Base-by-base conservation (phyloP, 176 grass and related monocot species). In the Oryza longistaminata region DNA sequence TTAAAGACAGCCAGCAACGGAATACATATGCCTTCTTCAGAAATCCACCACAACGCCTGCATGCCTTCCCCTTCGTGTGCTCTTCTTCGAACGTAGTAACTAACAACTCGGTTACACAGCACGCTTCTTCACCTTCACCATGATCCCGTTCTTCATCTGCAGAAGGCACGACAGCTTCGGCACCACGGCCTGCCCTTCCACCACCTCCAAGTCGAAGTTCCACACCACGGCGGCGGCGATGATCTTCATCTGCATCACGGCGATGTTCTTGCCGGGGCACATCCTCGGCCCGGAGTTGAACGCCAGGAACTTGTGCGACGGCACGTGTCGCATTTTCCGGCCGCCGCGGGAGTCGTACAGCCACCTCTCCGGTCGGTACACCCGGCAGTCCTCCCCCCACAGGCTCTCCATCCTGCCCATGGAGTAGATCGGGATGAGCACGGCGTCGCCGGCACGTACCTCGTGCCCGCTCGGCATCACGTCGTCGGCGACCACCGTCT, bases 201-300 rank as follows among this genome's bases (percentile, higher is more conserved):
- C 11, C 58, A 83, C 0, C 71, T 83, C 58, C 39, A 83, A 2
- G 3, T 83, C 58, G 6, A 74, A 83, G 81, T 83, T 83, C 81
- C 81, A 83, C 19, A 34, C 12, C 11, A 83, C 81, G 0, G 70
- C 58, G 0, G 81, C 81, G 1, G 48, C 71, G 0, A 74, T 6
- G 4, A 42, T 11, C 81, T 35, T 83, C 81, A 83, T 45, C 58
- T 83, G 71, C 11, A 21, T 14, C 1, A 83, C 3, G 1, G 70
- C 58, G 5, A 83, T 50, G 58, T 50, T 26, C 42, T 66, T 83
- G 3, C 81, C 55, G 2, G 66, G 40, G 60, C 81, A 83, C 58
- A 52, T 52, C 3, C 49, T 52, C 15, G 49, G 49, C 49, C 49
- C 49, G 15, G 49, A 52, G 4, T 52, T 52, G 49, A 52, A 52